phyloP scores from a whole-genome alignment of 75 land plant species.

The Cunninghamia lanceolata region DNA sequence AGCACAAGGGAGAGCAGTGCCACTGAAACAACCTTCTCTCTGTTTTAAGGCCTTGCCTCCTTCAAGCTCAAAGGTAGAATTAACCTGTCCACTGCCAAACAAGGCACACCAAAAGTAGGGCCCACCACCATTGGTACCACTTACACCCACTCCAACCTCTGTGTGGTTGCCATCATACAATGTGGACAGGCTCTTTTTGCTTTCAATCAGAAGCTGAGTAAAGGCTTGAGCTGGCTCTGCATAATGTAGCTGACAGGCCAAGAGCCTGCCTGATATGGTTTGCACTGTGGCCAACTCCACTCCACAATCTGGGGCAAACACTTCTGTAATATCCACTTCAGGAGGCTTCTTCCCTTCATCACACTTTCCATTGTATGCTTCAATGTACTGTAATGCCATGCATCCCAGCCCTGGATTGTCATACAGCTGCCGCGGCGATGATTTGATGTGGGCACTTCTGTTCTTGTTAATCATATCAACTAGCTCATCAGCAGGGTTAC shows the following conservation, averaged over 20 bases:
- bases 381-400: constrained; percentile 67
- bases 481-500: constrained; percentile 64
- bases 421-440: constrained; percentile 11
- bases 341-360: constrained; percentile 28
- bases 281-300: constrained; percentile 70
- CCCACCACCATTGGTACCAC: constrained; percentile 26
- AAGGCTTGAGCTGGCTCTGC: constrained; percentile 44
- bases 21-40: constrained; percentile 66
- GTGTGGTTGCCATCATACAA: constrained; percentile 34
- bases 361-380: constrained; percentile 46
- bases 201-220: constrained; percentile 30
- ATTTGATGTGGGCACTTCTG: constrained; percentile 41
- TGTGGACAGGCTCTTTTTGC: constrained; percentile 29
- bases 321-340: constrained; percentile 48
- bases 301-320: constrained; percentile 70
- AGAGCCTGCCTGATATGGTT: constrained; percentile 51
- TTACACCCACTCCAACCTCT: constrained; percentile 52
- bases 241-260: constrained; percentile 45
- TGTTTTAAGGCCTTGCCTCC: constrained; percentile 47
- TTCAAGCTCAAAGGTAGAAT: constrained; percentile 58
- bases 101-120: constrained; percentile 63
- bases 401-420: constrained; percentile 71
- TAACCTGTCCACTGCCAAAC: constrained; percentile 45
- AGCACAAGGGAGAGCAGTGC: constrained; percentile 40
- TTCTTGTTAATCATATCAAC: constrained; percentile 54